These are phyloP conservation scores for Colletotrichum horii DNA, from an alignment of 2,329 filamentous ascomycete species.

Conservation along the genomic window DNA sequence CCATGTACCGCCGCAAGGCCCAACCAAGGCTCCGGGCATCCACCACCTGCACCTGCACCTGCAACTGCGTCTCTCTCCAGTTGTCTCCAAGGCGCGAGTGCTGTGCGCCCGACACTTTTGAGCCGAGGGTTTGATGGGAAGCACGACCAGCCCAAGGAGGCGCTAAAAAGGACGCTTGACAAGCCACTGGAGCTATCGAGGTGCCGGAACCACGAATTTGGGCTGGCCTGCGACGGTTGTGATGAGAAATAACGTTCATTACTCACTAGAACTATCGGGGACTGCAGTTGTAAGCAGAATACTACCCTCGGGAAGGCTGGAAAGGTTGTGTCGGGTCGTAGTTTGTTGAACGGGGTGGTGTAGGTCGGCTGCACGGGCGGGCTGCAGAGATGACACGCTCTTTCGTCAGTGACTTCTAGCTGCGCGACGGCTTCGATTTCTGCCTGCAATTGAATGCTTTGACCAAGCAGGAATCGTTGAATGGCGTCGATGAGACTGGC, in stretches of 20 bases:
- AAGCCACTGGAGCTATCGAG: neutral
- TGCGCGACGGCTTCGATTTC: neutral
- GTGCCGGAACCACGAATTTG: slow-evolving; percentile 8
- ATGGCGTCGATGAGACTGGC: neutral
- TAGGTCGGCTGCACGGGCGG: neutral
- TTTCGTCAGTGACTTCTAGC: neutral
- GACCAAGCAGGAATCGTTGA: neutral
- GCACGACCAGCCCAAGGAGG: neutral
- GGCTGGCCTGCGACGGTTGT: slow-evolving; percentile 2
- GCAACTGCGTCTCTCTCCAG: neutral
- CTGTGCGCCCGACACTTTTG: neutral
- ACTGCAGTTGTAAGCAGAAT: neutral
- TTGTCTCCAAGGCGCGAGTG: neutral
- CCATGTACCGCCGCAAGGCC: neutral
- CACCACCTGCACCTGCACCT: neutral
- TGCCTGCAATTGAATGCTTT: neutral
- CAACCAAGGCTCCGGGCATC: neutral
- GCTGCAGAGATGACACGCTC: neutral
- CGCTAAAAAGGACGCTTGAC: slow-evolving; percentile 14
- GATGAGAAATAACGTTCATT: slow-evolving; percentile 12
- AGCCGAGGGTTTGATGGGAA: slow-evolving; percentile 3
- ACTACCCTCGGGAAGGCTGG: neutral
- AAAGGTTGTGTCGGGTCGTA: neutral
- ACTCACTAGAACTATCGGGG: neutral
- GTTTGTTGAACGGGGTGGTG: neutral